Percentiles rank a stretch among this genome's conserved stretches.
These are phyloP conservation scores for Aureobasidium sp. DNA, from an alignment of 2,329 filamentous ascomycete species.

Conservation along the genomic window DNA sequence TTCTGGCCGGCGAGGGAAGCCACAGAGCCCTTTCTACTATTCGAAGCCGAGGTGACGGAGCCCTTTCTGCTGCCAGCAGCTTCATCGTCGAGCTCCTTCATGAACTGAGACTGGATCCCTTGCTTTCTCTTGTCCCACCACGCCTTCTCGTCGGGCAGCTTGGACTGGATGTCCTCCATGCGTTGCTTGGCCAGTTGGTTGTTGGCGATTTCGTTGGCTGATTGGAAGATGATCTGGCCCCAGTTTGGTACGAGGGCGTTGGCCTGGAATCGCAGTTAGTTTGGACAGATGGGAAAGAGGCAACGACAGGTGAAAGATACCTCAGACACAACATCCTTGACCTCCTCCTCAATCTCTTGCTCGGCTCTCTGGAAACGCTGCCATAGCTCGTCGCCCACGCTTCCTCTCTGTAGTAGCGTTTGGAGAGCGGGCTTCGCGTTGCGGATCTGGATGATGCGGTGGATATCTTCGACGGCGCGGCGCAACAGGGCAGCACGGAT, in stretches of 20 bases:
- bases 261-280: slow-evolving; percentile 49
- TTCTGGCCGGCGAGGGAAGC: slow-evolving; percentile 29
- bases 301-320: slow-evolving; percentile 38
- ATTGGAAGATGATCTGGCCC: slow-evolving; percentile 95
- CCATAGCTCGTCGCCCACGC: slow-evolving; percentile 92
- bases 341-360: slow-evolving; percentile 94
- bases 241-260: slow-evolving; percentile 82
- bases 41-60: slow-evolving; percentile 18
- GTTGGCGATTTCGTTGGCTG: slow-evolving; percentile 88
- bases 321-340: slow-evolving; percentile 89
- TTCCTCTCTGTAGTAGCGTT: slow-evolving; percentile 75
- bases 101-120: slow-evolving; percentile 64
- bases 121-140: slow-evolving; percentile 87
- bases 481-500: slow-evolving; percentile 81
- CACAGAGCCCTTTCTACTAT: slow-evolving; percentile 18
- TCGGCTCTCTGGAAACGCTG: slow-evolving; percentile 85
- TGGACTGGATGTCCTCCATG: slow-evolving; percentile 64
- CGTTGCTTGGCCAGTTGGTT: slow-evolving; percentile 69
- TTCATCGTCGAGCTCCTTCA: slow-evolving; percentile 71
- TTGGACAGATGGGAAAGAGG: not conserved
- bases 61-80: slow-evolving; percentile 18
- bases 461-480: slow-evolving; percentile 86
- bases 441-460: slow-evolving; percentile 80
- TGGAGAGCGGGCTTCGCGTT: slow-evolving; percentile 81
- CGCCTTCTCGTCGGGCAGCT: slow-evolving; percentile 64